These are phyloP conservation scores for Alnus rubra DNA, from an alignment of 306 rosid genomes.

Conservation along the genomic window DNA sequence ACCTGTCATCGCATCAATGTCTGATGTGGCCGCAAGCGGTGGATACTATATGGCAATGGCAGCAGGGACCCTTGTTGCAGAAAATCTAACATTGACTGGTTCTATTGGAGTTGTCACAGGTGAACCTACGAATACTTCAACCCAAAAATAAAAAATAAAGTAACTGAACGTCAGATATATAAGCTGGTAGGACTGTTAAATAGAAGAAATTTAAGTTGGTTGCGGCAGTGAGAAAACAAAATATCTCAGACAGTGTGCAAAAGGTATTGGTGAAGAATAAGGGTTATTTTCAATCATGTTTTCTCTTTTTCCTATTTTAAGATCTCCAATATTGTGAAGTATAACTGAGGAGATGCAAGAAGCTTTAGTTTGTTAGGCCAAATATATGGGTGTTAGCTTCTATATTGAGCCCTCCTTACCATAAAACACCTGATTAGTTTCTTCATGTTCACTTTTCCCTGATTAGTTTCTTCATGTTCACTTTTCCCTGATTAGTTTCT, in stretches of 20 bases:
- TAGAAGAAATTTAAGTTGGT: background rate
- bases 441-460: no score
- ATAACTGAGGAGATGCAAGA: background rate
- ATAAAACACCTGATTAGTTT: background rate
- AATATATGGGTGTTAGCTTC: constrained; percentile 2
- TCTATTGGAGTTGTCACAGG: constrained; percentile 97
- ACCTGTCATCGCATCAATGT: constrained; percentile 96
- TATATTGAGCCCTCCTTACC: background rate
- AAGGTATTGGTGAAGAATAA: background rate
- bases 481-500: background rate
- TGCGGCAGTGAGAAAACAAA: background rate
- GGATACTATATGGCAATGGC: constrained; percentile 99
- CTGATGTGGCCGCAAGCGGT: constrained; percentile 98
- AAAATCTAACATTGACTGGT: constrained; percentile 86
- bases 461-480: background rate
- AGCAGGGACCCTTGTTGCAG: constrained; percentile 90
- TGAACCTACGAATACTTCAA: constrained; percentile 32
- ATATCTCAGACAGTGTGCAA: background rate
- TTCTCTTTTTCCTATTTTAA: background rate
- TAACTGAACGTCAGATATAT: background rate
- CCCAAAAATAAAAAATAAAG: constrained; percentile 1
- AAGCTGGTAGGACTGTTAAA: background rate
- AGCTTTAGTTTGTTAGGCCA: background rate
- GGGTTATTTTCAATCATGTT: background rate
- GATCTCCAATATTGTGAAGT: background rate